Percentiles rank a stretch among this genome's conserved stretches.
Conservation (phyloP, 2,329 filamentous ascomycete species). For the Colletotrichum sp. region DNA sequence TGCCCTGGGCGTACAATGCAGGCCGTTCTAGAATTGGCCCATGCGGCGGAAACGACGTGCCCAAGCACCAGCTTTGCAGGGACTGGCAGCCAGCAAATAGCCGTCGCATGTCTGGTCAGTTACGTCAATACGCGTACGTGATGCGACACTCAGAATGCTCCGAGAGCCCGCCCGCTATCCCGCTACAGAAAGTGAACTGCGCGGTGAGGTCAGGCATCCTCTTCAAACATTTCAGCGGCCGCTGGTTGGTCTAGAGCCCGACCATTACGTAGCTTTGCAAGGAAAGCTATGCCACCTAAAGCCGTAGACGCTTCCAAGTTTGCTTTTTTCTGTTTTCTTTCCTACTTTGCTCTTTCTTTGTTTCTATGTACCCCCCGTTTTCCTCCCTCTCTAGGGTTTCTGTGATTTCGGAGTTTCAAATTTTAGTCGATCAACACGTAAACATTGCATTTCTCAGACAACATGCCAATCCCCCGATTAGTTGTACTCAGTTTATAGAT, state of each 20-base stretch:
- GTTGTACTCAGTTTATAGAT: background rate
- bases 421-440: background rate
- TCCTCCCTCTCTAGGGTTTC: background rate
- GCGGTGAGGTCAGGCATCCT: background rate
- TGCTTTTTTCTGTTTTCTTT: too few species aligned
- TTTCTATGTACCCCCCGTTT: background rate
- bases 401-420: background rate
- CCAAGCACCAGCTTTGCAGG: background rate
- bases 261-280: background rate
- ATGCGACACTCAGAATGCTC: background rate
- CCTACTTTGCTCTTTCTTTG: background rate
- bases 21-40: background rate
- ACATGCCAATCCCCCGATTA: background rate
- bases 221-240: background rate
- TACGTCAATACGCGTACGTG: slow-evolving; percentile 9
- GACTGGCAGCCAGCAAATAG: background rate
- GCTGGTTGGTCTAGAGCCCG: background rate
- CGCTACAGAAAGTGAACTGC: background rate
- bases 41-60: background rate
- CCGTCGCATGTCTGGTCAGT: background rate
- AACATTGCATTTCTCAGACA: background rate
- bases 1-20: background rate
- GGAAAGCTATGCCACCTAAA: background rate
- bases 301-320: background rate
- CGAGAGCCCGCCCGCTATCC: background rate